Evolutionary conservation across 768 basidiomycete genomes (phyloP), one percentile per base, ranked within the genome.

Genomic region (Tulasnella sp.): DNA sequence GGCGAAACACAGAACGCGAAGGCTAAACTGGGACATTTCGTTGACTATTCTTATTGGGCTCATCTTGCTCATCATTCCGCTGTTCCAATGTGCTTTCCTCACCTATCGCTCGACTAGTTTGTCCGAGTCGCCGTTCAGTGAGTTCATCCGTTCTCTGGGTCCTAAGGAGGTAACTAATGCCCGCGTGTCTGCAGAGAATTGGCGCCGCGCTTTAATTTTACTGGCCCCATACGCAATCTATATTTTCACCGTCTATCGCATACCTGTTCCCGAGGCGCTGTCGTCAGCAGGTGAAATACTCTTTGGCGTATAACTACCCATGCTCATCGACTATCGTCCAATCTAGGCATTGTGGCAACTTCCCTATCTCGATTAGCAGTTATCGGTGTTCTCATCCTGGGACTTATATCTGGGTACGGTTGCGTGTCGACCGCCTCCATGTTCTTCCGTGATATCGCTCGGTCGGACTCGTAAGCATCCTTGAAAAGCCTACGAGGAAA

Each of bases 321-420:
- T 59, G 1, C 52, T 59, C 36, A 67, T 73, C 74, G 1, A 40
- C 74, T 16, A 34, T 16, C 17, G 7, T 8, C 70, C 77, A 80
- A 22, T 6, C 77, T 81, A 52, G 83, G 84, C 69, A 77, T 81
- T 1, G 80, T 84, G 32, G 84, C 84, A 9, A 81, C 86, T 0
- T 82, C 84, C 0, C 81, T 88, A 1, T 81, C 89, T 2, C 86
- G 91, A 12, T 83, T 93, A 16, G 86, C 89, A 22, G 89, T 92
- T 22, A 79, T 94, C 26, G 92, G 92, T 2, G 92, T 89, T 0
- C 82, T 88, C 36, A 85, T 92, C 71, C 87, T 94, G n/a, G 92
- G 92, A 5, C 77, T 88, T 2, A 82, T 94, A 5, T 91, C 92
- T 0, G 92, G 92, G 0, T 89, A 91, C 74, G 91, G 91, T 63